Evolutionary conservation across 129 eudicot genomes (phyloP).

Genomic region (Flaveria robusta): DNA sequence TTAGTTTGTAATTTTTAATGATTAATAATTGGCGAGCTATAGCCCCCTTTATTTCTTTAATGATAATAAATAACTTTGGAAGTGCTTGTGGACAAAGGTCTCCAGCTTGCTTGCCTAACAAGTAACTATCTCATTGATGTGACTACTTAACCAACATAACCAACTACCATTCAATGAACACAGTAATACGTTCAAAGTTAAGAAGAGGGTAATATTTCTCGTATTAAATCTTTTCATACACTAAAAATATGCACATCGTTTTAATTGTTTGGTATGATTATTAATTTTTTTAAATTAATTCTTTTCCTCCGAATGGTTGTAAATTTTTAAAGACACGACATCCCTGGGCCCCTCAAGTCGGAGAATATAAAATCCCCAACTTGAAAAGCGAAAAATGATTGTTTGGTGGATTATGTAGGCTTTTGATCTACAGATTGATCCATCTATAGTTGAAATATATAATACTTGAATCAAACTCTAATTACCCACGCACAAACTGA

Average conservation of each 20-base stretch:
- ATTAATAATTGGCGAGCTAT: not conserved
- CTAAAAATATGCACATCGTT: no score
- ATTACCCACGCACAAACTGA: not conserved
- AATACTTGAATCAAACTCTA: no score
- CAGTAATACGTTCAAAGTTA: not conserved
- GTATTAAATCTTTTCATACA: no score
- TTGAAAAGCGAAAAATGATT: not conserved
- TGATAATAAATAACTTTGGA: conserved; percentile 4
- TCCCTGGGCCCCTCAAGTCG: not conserved
- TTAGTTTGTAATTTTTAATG: not conserved
- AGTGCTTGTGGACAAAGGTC: conserved; percentile 15
- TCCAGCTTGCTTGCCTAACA: conserved; percentile 24
- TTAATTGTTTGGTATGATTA: no score
- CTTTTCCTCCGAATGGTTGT: no score
- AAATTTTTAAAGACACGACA: no score
- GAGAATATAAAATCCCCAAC: not conserved
- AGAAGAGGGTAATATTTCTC: no score
- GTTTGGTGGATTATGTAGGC: no score
- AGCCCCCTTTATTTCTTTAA: not conserved
- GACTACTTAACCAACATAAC: conserved; percentile 27
- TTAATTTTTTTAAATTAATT: no score
- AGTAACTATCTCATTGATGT: conserved; percentile 21
- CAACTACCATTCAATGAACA: conserved; percentile 2
- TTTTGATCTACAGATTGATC: not conserved
- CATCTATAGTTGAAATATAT: not conserved